These are phyloP conservation scores for Capronia americana DNA, from an alignment of 2,329 filamentous ascomycete species.

Conservation along the genomic window DNA sequence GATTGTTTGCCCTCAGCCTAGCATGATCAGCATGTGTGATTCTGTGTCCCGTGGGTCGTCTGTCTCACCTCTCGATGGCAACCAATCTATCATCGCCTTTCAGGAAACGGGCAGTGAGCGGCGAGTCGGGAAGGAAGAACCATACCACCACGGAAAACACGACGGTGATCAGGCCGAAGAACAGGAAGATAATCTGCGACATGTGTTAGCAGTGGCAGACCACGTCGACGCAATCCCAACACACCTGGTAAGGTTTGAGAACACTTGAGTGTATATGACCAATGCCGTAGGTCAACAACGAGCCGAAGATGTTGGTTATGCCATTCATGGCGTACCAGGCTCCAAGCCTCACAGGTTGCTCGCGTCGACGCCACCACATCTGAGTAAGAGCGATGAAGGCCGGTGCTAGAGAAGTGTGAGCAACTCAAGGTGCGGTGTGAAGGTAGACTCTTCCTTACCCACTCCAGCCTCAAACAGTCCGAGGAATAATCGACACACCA, in stretches of 20 bases:
- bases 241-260: conserved; percentile 58
- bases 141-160: conserved; percentile 59
- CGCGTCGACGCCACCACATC: conserved; percentile 61
- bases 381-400: conserved; percentile 61
- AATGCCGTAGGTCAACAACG: conserved; percentile 60
- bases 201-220: conserved; percentile 16
- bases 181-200: conserved; percentile 54
- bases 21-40: neutral
- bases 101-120: conserved; percentile 65
- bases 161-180: conserved; percentile 60
- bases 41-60: neutral
- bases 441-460: conserved; percentile 24
- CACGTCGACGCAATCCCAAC: neutral
- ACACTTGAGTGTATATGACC: conserved; percentile 55
- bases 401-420: conserved; percentile 47
- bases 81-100: conserved; percentile 61
- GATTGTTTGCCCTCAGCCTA: conserved; percentile 57
- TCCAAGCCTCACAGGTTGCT: conserved; percentile 58
- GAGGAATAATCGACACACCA: conserved; percentile 57
- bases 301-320: conserved; percentile 61
- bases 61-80: conserved; percentile 57
- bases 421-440: neutral
- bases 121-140: conserved; percentile 67
- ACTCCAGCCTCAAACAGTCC: conserved; percentile 62
- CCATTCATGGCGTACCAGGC: conserved; percentile 61